A percentile compares a stretch with the other conserved stretches of the same genome.
Conservation (phyloP, 306 rosid genomes). For the Senna siamea region DNA sequence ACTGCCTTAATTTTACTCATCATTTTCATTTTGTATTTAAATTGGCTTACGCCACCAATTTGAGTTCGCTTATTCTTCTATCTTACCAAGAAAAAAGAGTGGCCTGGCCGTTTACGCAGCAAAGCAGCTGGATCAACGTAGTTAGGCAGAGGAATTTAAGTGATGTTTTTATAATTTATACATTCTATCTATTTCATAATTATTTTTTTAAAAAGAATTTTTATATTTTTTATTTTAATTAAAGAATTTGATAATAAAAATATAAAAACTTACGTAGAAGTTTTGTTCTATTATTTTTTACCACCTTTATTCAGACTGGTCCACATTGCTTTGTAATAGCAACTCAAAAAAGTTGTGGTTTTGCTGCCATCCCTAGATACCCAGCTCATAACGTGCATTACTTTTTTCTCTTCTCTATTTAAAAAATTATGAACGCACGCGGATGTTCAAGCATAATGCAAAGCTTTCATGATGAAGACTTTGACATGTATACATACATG, state of each 20-base stretch:
- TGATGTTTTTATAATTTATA: too few relatives aligned
- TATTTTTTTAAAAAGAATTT: too few relatives aligned
- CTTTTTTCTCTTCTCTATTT: not conserved
- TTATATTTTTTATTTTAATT: too few relatives aligned
- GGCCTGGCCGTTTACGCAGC: not conserved
- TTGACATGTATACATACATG: too few relatives aligned
- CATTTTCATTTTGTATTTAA: too few relatives aligned
- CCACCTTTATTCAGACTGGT: not conserved
- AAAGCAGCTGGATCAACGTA: slow-evolving; percentile 30
- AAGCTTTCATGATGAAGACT: not conserved
- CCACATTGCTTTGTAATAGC: slow-evolving; percentile 9
- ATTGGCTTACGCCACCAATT: not conserved
- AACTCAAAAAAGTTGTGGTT: slow-evolving; percentile 10
- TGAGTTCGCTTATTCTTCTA: not conserved
- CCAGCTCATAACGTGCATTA: slow-evolving; percentile 5
- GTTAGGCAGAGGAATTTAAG: slow-evolving; percentile 8
- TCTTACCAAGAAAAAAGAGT: not conserved
- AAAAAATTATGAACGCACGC: slow-evolving; percentile 14
- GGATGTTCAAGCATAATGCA: not conserved
- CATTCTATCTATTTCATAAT: too few relatives aligned
- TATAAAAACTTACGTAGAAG: too few relatives aligned
- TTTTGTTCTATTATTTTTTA: too few relatives aligned
- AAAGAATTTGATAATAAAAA: too few relatives aligned
- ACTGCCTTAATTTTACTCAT: not conserved
- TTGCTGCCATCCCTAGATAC: slow-evolving; percentile 8